phyloP scores from a whole-genome alignment of 495 filamentous ascomycete genomes.

The Penicillium soppii region DNA sequence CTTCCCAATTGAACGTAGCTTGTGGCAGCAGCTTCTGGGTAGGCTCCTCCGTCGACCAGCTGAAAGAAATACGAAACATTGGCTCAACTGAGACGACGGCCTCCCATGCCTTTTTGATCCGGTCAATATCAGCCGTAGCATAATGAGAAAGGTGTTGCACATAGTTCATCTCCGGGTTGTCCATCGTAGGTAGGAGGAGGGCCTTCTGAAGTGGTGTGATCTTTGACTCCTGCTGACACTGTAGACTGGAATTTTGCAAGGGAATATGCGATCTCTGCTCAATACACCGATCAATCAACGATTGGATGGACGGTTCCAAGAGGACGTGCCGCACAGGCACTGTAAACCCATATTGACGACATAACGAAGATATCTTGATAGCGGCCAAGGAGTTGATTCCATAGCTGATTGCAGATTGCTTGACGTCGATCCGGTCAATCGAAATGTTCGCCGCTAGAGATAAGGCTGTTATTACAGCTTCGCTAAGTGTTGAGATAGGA shows the following conservation, averaged over 20 bases:
- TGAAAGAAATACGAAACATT: slow-evolving; percentile 14
- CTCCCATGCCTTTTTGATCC: slow-evolving; percentile 17
- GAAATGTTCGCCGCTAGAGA: not conserved
- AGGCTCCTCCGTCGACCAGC: not conserved
- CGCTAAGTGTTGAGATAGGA: not conserved
- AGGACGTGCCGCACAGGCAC: not conserved
- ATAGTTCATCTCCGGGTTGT: not conserved
- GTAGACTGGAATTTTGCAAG: not conserved
- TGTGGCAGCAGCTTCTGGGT: not conserved
- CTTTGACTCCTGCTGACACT: not conserved
- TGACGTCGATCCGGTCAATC: not conserved
- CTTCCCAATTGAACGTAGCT: not conserved
- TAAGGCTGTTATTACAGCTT: not conserved
- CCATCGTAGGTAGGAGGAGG: not conserved
- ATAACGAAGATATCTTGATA: not conserved
- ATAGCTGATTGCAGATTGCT: not conserved
- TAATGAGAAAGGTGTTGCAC: slow-evolving; percentile 1
- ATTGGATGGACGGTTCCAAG: not conserved
- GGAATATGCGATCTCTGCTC: not conserved
- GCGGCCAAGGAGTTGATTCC: slow-evolving; percentile 3
- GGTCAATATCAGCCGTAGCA: slow-evolving; percentile 4
- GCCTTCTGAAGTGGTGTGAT: not conserved
- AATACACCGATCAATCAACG: not conserved
- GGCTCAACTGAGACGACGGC: slow-evolving; percentile 7
- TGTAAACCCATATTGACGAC: not conserved